Base-by-base conservation (phyloP, 768 basidiomycete genomes). In the Gloeopeniophorella convolvens region DNA sequence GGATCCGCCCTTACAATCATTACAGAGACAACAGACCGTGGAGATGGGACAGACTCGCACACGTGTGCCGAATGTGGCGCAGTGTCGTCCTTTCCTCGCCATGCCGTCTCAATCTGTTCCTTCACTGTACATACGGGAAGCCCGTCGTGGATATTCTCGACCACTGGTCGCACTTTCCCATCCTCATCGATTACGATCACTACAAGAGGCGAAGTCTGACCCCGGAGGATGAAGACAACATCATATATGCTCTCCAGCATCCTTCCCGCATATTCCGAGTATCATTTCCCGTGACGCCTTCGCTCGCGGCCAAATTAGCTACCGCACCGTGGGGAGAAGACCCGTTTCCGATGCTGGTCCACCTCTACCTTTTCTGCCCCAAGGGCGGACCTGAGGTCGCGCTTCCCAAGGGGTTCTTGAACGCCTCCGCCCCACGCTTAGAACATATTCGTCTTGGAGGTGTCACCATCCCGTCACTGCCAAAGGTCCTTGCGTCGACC, bases 21-120 rank as follows among this genome's bases (percentile, higher is more conserved):
- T 31, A 31, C 46, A 43, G n/a, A n/a, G n/a, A n/a, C n/a, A n/a
- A n/a, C n/a, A n/a, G n/a, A n/a, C n/a, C n/a, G n/a, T 51, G 50
- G 43, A 42, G 34, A 30, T 51, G 44, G 50, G 10, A 54, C 26
- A 33, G 52, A 10, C 52, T 54, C 4, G 42, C 46, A 5, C 52
- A 54, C 42, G 52, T 54, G 5, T 54, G 52, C 31, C 41, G 13
- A 41, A 18, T 41, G 34, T 54, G 52, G 52, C 41, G 52, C 7
- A 7, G 8, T 8, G 31, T 51, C 11, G 32, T 51, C 10, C 5
- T 45, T 10, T 4, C 4, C 1, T 20, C 52, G 16, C 52, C 46
- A 3, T 26, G 36, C 31, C 52, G 46, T 21, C 24, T 54, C 7
- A 26, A 54, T 28, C 21, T 54, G 2, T 47, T 45, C 4, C 52